Base-by-base conservation (phyloP, 2,329 filamentous ascomycete species). In the Phyllosticta citribraziliensis region DNA sequence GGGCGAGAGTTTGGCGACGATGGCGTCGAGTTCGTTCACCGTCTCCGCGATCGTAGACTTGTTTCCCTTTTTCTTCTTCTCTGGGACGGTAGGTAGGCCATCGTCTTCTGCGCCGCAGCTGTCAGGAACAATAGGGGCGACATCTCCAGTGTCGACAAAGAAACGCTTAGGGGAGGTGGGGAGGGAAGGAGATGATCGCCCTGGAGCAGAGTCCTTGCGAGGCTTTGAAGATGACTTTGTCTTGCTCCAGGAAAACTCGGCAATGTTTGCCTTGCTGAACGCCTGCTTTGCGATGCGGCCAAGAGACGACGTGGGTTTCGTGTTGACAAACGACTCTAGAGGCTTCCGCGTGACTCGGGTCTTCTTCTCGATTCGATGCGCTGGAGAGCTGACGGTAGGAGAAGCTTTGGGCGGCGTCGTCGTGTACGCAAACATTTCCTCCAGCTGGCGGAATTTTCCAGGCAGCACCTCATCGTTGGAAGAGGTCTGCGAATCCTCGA, bases 41-140 rank as follows among this genome's bases (percentile, higher is more conserved):
- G 59, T 55, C 40, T 8, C 70, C 67, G 47, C 71, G 69, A 17
- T 68, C 63, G 3, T 33, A 52, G 22, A 22, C n/a, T 11, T 55
- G 33, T 12, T 19, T 3, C 22, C 0, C 9, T 58, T 19, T 10
- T 25, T 53, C 11, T 25, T 52, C 6, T 3, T 4, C 1, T 17
- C 22, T 17, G 12, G 22, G 9, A 9, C 24, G 5, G 30, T 47
- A 10, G 40, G 24, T 17, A 40, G 11, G 8, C 11, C 53, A 2
- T 50, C n/a, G 5, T 17, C 33, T 11, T 25, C 51, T 11, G 20
- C 17, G 51, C 19, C 20, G 17, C 12, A 6, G 17, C 40, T n/a
- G 17, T 11, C 19, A n/a, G 20, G 19, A 20, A 17, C 51, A 3
- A 20, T 19, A 3, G 19, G 1, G 20, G 51, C 51, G 20, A 12